These are phyloP conservation scores for Balamuthia mandrillaris DNA, from an alignment of 208 protist genomes.

Conservation along the genomic window DNA sequence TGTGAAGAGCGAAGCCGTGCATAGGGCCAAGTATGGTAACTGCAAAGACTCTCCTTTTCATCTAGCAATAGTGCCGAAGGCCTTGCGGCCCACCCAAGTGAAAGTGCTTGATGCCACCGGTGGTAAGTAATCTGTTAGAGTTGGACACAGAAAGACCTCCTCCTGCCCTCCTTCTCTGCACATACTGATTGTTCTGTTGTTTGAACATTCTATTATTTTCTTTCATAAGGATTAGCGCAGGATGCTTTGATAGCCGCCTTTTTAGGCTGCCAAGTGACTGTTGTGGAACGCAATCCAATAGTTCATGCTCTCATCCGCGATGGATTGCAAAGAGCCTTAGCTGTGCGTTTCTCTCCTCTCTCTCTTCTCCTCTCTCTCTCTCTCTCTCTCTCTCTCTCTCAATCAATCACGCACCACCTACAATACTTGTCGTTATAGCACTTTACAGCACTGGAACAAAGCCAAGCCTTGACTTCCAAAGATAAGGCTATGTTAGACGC, in stretches of 20 bases:
- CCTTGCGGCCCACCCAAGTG: neutral
- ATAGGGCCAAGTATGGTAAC: neutral
- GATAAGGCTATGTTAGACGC: neutral
- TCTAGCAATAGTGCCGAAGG: neutral
- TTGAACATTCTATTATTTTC: neutral
- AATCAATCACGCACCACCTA: neutral
- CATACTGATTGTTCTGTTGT: neutral
- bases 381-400: neutral
- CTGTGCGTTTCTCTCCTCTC: neutral
- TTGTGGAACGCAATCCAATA: conserved; percentile 4
- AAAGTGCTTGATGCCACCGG: conserved; percentile 23
- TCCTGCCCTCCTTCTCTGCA: neutral
- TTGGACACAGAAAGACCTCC: neutral
- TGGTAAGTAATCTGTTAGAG: neutral
- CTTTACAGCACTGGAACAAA: neutral
- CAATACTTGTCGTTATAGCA: neutral
- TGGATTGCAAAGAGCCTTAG: neutral
- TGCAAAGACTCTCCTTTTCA: neutral
- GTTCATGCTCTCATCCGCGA: conserved; percentile 18
- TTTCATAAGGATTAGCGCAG: neutral
- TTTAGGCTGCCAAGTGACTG: neutral
- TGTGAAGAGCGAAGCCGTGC: neutral
- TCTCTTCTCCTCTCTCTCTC: neutral
- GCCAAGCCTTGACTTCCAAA: neutral
- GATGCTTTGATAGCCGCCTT: conserved; percentile 28